Base-by-base conservation (phyloP, 371 early-diverging fungal species). In the Coemansia sp. region DNA sequence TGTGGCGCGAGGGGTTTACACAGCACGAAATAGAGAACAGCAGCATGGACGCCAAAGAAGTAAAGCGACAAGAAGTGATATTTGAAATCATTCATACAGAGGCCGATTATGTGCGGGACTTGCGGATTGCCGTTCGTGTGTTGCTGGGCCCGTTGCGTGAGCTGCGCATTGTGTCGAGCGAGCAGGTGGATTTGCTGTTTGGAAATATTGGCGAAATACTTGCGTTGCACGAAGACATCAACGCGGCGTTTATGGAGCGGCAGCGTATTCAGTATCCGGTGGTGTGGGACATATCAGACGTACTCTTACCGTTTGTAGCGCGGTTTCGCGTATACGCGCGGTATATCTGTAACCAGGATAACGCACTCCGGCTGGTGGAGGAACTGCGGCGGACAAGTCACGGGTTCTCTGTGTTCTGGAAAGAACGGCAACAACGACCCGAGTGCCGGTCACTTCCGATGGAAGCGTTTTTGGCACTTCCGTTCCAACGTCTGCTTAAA, bases 71-170 rank as follows among this genome's bases (percentile, higher is more conserved):
- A 67, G 95, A 97, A 68, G 90, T 90, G 29, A 96, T 97, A 52
- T 93, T 89, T 79, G 97, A 97, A 72, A 69, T 95, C 24, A 90
- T 97, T 34, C 88, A 92, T 61, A 93, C 93, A 0, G 96, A 95
- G 79, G 88, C 88, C 50, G 93, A 94, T 73, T 96, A 90, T 78
- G 90, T 95, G 21, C 83, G 86, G 39, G 97, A 96, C 80, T 76
- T 93, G 29, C 81, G 64, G 31, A 73, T 81, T 37, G 63, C 71
- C 24, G 76, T 80, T 14, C 70, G 69, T 40, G 82, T 84, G 14
- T 77, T 80, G 55, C 61, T 80, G 21, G 59, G 77, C 37, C 86
- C 86, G 3, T 63, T 87, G 50, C 77, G 72, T 21, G 56, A 66
- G 47, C 65, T 72, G 34, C 71, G 78, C 29, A 77, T 87, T 16